phyloP scores from a whole-genome alignment of 225 moss, liverwort and hornwort species.

The Bryum argenteum region DNA sequence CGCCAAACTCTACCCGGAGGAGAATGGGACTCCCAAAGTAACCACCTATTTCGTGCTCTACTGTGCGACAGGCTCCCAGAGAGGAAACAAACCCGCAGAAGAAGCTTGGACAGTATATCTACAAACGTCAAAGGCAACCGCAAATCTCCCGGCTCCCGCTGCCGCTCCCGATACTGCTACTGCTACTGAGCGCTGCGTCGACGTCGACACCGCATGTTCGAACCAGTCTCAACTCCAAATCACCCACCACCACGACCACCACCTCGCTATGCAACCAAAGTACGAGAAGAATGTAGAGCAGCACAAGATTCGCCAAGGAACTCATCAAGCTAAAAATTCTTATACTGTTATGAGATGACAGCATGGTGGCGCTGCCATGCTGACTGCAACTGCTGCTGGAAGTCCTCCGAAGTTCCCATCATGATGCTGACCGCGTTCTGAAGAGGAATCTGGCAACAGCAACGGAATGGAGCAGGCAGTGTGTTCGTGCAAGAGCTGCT shows the following conservation, averaged over 20 bases:
- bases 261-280: too few relatives aligned
- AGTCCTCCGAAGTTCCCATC: slow-evolving; percentile 4
- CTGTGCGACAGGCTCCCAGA: slow-evolving; percentile 32
- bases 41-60: slow-evolving; percentile 49
- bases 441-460: too few relatives aligned
- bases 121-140: too few relatives aligned
- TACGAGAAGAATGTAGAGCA: too few relatives aligned
- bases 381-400: background rate
- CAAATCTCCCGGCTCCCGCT: too few relatives aligned
- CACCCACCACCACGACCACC: too few relatives aligned
- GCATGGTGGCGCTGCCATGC: background rate
- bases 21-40: slow-evolving; percentile 36
- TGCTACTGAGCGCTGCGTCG: slow-evolving; percentile 22
- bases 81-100: slow-evolving; percentile 19
- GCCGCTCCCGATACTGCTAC: background rate
- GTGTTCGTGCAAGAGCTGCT: too few relatives aligned
- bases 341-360: background rate
- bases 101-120: too few relatives aligned
- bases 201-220: slow-evolving; percentile 19
- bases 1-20: slow-evolving; percentile 37
- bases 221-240: background rate
- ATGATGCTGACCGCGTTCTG: too few relatives aligned
- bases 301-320: background rate
- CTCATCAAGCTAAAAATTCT: slow-evolving; percentile 20
- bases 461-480: too few relatives aligned